These are phyloP conservation scores for Colletotrichum cordylinicola DNA, from an alignment of 2,329 filamentous ascomycete species.

Conservation along the genomic window DNA sequence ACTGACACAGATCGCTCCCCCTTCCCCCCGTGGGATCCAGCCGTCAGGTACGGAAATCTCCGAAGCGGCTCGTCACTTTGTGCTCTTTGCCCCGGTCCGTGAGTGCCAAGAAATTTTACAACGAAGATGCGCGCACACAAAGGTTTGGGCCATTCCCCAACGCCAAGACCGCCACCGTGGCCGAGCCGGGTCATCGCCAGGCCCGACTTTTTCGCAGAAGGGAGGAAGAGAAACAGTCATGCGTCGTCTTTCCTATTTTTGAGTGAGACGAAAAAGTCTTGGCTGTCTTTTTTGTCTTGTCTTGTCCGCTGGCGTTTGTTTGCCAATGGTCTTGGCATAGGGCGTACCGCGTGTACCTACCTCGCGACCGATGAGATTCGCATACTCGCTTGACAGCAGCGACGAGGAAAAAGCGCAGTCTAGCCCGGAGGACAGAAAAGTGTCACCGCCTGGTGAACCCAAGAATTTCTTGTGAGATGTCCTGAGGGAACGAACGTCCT, in stretches of 20 bases:
- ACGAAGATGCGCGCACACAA: neutral
- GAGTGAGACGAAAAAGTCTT: neutral
- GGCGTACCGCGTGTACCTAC: neutral
- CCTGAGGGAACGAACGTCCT: too few relatives aligned
- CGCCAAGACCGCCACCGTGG: slow-evolving; percentile 4
- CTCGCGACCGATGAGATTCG: neutral
- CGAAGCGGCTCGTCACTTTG: neutral
- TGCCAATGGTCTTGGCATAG: neutral
- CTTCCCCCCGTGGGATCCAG: neutral
- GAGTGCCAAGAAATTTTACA: neutral
- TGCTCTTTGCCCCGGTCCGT: too few relatives aligned
- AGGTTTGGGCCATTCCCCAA: neutral
- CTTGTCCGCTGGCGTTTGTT: neutral
- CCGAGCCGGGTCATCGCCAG: neutral
- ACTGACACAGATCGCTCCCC: neutral
- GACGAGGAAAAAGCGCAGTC: neutral
- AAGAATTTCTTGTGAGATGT: neutral
- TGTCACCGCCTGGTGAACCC: neutral
- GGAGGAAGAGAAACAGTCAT: neutral
- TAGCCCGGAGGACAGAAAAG: rapidly evolving
- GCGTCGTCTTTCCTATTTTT: neutral
- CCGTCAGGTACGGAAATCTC: slow-evolving; percentile 2
- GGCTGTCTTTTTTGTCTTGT: neutral
- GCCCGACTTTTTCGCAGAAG: neutral
- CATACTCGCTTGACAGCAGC: neutral